Evolutionary conservation across 2,329 filamentous ascomycete genomes (phyloP).

Genomic region (Lanzia echinophila): DNA sequence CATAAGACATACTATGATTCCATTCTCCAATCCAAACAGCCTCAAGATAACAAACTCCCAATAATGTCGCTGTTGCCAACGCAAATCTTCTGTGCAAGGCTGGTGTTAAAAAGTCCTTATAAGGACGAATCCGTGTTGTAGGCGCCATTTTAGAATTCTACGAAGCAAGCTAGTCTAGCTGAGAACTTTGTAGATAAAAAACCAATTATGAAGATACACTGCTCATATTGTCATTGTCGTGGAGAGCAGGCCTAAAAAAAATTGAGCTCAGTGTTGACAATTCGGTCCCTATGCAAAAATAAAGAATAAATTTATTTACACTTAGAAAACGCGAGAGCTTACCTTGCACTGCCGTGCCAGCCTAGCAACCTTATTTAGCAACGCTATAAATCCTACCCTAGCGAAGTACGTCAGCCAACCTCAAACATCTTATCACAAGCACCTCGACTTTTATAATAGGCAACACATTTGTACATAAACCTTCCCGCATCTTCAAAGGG

Average conservation of each 20-base stretch:
- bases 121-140: conserved; percentile 30
- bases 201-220: conserved; percentile 8
- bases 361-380: neutral
- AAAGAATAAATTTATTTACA: too few species aligned
- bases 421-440: conserved; percentile 9
- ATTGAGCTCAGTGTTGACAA: conserved; percentile 20
- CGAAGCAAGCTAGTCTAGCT: neutral
- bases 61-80: conserved; percentile 62
- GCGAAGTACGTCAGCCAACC: conserved; percentile 21
- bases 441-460: conserved; percentile 12
- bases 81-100: conserved; percentile 82
- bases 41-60: conserved; percentile 66
- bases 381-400: neutral
- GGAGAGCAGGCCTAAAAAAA: conserved; percentile 8
- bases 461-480: conserved; percentile 1
- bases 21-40: conserved; percentile 64
- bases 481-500: neutral
- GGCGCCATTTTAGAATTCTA: conserved; percentile 25
- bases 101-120: conserved; percentile 77
- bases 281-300: conserved; percentile 21
- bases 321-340: conserved; percentile 3
- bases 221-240: conserved; percentile 18
- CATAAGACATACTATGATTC: conserved; percentile 45
- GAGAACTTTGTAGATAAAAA: neutral
- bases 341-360: too few species aligned